Evolutionary conservation across 139 green algal species (phyloP).

Genomic region (Desmodesmus armatus): DNA sequence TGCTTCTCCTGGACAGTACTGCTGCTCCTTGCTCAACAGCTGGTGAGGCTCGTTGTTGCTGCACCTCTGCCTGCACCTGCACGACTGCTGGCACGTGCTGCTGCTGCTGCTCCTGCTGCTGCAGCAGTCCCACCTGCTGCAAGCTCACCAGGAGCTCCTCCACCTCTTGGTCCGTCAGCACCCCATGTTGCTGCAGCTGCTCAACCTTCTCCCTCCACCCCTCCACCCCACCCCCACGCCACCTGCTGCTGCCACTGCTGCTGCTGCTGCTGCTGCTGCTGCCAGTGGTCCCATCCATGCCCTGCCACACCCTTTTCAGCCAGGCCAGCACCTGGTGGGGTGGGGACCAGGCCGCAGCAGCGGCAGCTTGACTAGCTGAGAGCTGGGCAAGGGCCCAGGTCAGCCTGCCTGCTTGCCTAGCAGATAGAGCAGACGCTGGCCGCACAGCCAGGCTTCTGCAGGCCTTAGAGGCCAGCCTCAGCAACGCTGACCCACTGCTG

Average conservation of each 20-base stretch:
- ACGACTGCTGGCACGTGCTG: not conserved
- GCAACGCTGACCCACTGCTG: not conserved
- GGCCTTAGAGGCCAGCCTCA: conserved; percentile 12
- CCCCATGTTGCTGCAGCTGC: conserved; percentile 2
- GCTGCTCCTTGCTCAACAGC: not conserved
- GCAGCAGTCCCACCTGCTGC: conserved; percentile 5
- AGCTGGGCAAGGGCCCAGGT: conserved; percentile 24
- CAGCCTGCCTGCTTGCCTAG: not conserved
- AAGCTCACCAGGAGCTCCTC: not conserved
- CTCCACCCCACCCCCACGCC: not conserved
- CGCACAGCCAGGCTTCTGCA: conserved; percentile 3
- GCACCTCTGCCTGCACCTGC: not conserved
- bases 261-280: not conserved
- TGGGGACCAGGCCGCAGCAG: too few species aligned
- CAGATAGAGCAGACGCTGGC: not conserved
- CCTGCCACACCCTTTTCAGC: too few species aligned
- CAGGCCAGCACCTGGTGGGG: too few species aligned
- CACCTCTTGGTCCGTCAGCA: conserved; percentile 5
- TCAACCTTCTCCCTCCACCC: not conserved
- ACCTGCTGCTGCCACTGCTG: not conserved
- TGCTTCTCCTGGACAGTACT: not conserved
- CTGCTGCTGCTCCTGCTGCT: not conserved
- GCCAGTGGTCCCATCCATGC: not conserved
- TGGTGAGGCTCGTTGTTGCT: not conserved
- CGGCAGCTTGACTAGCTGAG: not conserved